Percentiles rank a stretch among this genome's conserved stretches.
These are phyloP conservation scores for Fusarium burgessii DNA, from an alignment of 2,329 filamentous ascomycete species.

Conservation along the genomic window DNA sequence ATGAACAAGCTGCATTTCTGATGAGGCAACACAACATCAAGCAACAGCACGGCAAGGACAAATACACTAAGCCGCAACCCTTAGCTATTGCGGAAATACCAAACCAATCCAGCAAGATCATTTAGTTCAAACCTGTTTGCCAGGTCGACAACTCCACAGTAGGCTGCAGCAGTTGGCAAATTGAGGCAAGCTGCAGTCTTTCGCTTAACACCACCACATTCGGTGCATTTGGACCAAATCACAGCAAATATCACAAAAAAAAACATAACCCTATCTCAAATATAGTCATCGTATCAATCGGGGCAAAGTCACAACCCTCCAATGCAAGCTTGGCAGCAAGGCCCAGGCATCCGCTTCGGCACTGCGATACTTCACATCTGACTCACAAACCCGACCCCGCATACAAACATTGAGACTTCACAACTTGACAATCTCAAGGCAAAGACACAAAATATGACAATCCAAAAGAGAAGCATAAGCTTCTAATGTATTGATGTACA, in stretches of 20 bases:
- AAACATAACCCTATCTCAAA: no score
- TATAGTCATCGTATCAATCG: background rate
- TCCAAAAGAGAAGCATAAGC: background rate
- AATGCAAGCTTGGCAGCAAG: background rate
- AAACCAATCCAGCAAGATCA: background rate
- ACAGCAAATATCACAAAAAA: background rate
- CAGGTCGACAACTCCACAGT: fast-evolving
- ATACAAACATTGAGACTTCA: background rate
- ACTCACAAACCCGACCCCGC: background rate
- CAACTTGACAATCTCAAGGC: background rate
- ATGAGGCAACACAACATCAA: background rate
- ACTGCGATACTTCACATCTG: background rate
- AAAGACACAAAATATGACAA: background rate
- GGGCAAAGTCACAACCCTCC: background rate
- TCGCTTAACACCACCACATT: background rate
- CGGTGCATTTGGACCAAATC: fast-evolving
- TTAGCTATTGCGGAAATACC: fast-evolving
- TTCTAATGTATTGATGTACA: slow-evolving; percentile 12
- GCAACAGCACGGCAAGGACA: background rate
- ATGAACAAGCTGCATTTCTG: background rate
- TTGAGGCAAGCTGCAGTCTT: background rate
- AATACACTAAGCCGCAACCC: fast-evolving
- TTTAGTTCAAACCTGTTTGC: background rate
- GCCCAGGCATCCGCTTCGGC: background rate
- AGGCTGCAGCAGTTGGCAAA: fast-evolving